phyloP scores from a whole-genome alignment of 1,284 basidiomycete species.

The Sporisorium reilianum region DNA sequence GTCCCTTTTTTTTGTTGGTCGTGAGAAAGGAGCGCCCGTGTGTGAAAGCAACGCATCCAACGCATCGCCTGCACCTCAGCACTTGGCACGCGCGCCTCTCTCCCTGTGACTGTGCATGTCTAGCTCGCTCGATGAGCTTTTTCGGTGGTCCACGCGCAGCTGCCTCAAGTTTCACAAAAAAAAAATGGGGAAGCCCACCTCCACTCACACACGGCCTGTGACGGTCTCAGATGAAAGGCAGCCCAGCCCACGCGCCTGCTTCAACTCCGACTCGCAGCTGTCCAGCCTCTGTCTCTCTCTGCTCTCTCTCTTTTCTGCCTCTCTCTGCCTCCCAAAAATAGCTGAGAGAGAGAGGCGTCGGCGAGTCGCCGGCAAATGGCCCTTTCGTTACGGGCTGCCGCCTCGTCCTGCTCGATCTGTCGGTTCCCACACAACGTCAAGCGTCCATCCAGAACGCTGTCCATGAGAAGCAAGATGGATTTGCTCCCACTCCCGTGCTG shows the following conservation, averaged over 20 bases:
- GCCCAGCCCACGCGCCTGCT: no score
- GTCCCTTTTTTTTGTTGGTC: no score
- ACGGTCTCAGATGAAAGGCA: no score
- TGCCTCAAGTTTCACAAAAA: not conserved
- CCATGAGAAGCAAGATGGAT: no score
- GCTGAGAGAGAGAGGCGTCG: not conserved
- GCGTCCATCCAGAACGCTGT: no score
- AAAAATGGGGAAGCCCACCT: not conserved
- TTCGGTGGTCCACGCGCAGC: no score
- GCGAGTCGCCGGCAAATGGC: not conserved
- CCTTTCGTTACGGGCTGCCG: not conserved
- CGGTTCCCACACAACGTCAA: no score
- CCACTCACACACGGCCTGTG: not conserved
- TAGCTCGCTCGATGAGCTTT: constrained; percentile 1
- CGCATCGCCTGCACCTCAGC: not conserved
- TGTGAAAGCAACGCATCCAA: constrained; percentile 11
- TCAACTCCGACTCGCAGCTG: not conserved
- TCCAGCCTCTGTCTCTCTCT: not conserved
- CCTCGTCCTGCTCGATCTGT: not conserved
- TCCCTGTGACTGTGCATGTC: not conserved
- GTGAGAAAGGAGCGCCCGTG: no score
- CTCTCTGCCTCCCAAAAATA: not conserved
- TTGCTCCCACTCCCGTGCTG: no score
- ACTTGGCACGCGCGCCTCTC: not conserved
- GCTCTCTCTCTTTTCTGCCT: no score